Conservation (phyloP, 371 early-diverging fungal genomes). For the Nosema muscidifuracis region DNA sequence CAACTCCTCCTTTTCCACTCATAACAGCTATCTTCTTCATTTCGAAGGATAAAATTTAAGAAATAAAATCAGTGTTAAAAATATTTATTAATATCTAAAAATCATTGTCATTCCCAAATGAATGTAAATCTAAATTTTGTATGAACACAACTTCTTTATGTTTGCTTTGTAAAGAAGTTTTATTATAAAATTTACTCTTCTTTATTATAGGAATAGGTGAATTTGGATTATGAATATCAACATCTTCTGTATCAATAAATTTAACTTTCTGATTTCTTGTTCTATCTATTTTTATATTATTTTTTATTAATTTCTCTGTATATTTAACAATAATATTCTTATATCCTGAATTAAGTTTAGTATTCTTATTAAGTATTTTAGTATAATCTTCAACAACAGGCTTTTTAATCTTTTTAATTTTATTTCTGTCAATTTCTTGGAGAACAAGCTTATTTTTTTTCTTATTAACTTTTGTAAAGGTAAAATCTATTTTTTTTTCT, state of each 20-base stretch:
- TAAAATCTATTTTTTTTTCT: conserved; percentile 7
- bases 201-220: background rate
- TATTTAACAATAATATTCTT: conserved; percentile 7
- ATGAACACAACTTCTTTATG: background rate
- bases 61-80: background rate
- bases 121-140: background rate
- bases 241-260: background rate
- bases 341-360: conserved; percentile 34
- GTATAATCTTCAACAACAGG: too few relatives aligned
- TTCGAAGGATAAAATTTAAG: background rate
- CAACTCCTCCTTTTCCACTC: conserved; percentile 97
- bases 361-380: conserved; percentile 27
- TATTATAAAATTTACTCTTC: background rate
- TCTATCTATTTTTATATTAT: background rate
- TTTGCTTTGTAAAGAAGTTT: background rate
- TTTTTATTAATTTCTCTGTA: background rate
- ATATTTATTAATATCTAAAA: background rate
- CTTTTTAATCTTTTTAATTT: background rate
- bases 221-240: background rate
- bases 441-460: background rate
- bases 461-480: background rate
- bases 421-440: background rate
- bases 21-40: conserved; percentile 66
- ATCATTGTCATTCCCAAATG: background rate
- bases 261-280: background rate